Evolutionary conservation across 2,329 filamentous ascomycete species (phyloP).

Genomic region (Macrophomina pseudophaseolina): DNA sequence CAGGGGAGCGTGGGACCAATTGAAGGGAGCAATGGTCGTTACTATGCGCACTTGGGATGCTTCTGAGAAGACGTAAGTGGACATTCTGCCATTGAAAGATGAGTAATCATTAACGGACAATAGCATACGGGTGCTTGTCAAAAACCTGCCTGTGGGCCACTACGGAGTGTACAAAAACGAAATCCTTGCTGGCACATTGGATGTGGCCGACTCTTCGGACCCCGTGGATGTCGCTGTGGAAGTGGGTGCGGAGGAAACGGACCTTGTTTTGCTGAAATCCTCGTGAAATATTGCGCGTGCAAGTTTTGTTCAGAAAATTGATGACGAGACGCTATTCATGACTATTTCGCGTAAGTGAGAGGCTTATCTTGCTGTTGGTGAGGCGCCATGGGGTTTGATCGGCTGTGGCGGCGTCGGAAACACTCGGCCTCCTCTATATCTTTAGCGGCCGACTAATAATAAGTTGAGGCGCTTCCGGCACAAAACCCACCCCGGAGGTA

Average conservation of each 20-base stretch:
- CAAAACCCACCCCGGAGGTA: too few relatives aligned
- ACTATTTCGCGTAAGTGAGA: too few relatives aligned
- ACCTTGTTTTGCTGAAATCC: not conserved
- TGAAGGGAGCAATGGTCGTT: conserved; percentile 28
- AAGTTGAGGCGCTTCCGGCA: too few relatives aligned
- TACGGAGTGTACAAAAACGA: not conserved
- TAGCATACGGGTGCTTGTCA: not conserved
- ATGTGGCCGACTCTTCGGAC: not conserved
- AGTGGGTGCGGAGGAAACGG: not conserved
- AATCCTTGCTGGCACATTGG: not conserved
- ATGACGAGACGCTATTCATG: too few relatives aligned
- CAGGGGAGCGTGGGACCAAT: conserved; percentile 32
- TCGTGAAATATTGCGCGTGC: too few relatives aligned
- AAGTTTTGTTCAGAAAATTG: too few relatives aligned
- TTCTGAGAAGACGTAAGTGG: not conserved
- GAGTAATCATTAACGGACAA: not conserved
- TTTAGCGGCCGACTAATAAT: too few relatives aligned
- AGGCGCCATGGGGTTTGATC: too few relatives aligned
- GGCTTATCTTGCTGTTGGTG: too few relatives aligned
- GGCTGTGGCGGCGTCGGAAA: too few relatives aligned
- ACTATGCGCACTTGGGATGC: conserved; percentile 32
- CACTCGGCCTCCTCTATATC: too few relatives aligned
- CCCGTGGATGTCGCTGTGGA: not conserved
- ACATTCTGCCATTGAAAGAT: not conserved
- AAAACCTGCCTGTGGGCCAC: not conserved